Evolutionary conservation across 495 filamentous ascomycete genomes (phyloP).

Genomic region (Viridothelium virens): DNA sequence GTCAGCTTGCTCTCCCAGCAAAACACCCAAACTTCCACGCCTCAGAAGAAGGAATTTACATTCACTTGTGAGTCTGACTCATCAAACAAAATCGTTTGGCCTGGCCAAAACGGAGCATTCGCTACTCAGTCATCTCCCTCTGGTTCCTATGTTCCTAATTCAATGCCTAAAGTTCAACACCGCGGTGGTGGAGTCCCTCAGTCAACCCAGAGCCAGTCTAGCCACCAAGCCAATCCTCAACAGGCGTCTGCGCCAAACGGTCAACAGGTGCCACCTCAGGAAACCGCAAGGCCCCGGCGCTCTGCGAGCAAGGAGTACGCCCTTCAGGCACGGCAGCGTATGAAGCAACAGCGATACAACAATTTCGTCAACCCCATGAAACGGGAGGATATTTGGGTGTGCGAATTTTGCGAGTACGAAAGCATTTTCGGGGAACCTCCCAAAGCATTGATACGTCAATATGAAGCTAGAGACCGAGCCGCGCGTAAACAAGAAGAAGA

Average conservation of each 20-base stretch:
- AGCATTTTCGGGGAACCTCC: constrained; percentile 56
- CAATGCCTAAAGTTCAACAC: background rate
- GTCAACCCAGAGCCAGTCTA: constrained; percentile 26
- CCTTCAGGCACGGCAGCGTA: constrained; percentile 57
- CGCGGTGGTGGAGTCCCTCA: background rate
- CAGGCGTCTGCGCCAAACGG: constrained; percentile 15
- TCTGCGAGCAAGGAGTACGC: constrained; percentile 50
- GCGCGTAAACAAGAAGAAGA: constrained; percentile 74
- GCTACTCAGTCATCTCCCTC: constrained; percentile 2
- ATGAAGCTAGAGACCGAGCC: constrained; percentile 87
- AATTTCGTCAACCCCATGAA: constrained; percentile 71
- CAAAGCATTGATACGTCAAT: constrained; percentile 76
- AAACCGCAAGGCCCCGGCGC: constrained; percentile 46
- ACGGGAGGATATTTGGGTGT: constrained; percentile 81
- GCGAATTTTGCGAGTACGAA: constrained; percentile 50
- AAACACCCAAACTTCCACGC: constrained; percentile 41
- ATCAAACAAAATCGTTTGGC: constrained; percentile 53
- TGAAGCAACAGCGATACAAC: constrained; percentile 59
- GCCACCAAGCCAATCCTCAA: constrained; percentile 27
- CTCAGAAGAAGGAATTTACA: constrained; percentile 76
- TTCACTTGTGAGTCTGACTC: constrained; percentile 81
- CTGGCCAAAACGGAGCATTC: constrained; percentile 28
- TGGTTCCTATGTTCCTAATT: constrained; percentile 3
- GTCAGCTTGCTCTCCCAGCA: constrained; percentile 68
- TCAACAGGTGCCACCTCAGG: constrained; percentile 20